phyloP scores from a whole-genome alignment of 306 rosid genomes.

The Betula pendula region DNA sequence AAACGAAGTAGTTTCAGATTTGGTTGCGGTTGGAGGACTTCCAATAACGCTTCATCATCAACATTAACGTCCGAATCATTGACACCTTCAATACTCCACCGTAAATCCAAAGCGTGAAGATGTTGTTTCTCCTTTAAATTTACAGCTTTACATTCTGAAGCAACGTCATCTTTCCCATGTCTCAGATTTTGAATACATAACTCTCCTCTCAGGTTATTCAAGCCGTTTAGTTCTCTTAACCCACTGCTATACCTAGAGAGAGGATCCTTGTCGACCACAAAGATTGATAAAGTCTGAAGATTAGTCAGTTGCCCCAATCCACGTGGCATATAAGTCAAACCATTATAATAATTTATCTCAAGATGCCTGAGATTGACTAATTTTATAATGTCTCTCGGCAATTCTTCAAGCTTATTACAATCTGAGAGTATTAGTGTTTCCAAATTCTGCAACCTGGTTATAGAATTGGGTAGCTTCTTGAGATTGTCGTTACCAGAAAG shows the following conservation, averaged over 20 bases:
- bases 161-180: not conserved
- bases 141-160: fast-evolving
- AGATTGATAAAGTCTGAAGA: slow-evolving; percentile 16
- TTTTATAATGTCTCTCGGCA: slow-evolving; percentile 3
- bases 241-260: not conserved
- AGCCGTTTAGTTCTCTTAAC: not conserved
- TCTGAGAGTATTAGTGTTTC: not conserved
- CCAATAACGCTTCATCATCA: not conserved
- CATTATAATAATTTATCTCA: not conserved
- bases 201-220: not conserved
- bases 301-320: not conserved
- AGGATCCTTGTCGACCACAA: not conserved
- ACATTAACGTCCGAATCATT: too few relatives aligned
- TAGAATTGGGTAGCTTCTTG: not conserved
- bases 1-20: not conserved
- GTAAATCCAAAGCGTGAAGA: not conserved
- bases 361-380: slow-evolving; percentile 21
- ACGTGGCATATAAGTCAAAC: slow-evolving; percentile 5
- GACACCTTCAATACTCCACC: not conserved
- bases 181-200: slow-evolving; percentile 5
- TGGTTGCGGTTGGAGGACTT: not conserved
- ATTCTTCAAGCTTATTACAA: not conserved
- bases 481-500: not conserved
- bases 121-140: not conserved
- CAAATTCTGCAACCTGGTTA: not conserved